A percentile compares a stretch with the other conserved stretches of the same genome.
These are phyloP conservation scores for Heracleum sosnowskyi DNA, from an alignment of 129 eudicot species.

Conservation along the genomic window DNA sequence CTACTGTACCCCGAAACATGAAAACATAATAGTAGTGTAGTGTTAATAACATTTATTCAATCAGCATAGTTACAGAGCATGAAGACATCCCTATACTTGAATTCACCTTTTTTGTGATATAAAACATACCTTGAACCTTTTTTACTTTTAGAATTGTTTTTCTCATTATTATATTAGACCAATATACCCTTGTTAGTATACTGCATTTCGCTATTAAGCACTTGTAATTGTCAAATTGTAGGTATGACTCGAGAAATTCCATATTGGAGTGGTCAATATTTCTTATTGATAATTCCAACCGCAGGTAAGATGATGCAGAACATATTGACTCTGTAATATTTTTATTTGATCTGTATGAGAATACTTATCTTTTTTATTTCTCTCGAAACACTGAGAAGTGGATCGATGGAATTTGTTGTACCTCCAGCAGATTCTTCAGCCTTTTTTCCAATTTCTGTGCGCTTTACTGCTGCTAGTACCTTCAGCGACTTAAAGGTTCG, in stretches of 20 bases:
- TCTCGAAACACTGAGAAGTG: conserved; percentile 43
- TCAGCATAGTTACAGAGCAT: neutral
- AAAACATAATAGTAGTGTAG: neutral
- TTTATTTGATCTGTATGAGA: neutral
- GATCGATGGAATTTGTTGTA: conserved; percentile 89
- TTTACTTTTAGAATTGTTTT: neutral
- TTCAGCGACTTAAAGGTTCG: conserved; percentile 78
- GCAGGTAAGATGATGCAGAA: conserved; percentile 47
- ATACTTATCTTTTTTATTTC: conserved; percentile 6
- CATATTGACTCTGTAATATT: neutral
- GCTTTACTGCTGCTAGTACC: conserved; percentile 71
- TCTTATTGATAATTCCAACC: conserved; percentile 82
- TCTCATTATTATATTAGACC: neutral
- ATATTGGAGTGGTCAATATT: conserved; percentile 84
- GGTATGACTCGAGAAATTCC: conserved; percentile 87
- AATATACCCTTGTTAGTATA: neutral
- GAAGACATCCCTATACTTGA: neutral
- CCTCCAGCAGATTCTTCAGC: conserved; percentile 76
- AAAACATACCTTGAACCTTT: neutral
- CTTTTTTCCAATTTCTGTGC: conserved; percentile 88
- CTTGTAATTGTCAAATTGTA: conserved; percentile 19
- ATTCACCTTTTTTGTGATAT: neutral
- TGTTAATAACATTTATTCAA: neutral
- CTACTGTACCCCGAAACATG: neutral
- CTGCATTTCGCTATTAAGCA: neutral